Percentiles rank a stretch among this genome's conserved stretches.
These are phyloP conservation scores for Erysimum cheiranthoides DNA, from an alignment of 345 rosid species.

Conservation along the genomic window DNA sequence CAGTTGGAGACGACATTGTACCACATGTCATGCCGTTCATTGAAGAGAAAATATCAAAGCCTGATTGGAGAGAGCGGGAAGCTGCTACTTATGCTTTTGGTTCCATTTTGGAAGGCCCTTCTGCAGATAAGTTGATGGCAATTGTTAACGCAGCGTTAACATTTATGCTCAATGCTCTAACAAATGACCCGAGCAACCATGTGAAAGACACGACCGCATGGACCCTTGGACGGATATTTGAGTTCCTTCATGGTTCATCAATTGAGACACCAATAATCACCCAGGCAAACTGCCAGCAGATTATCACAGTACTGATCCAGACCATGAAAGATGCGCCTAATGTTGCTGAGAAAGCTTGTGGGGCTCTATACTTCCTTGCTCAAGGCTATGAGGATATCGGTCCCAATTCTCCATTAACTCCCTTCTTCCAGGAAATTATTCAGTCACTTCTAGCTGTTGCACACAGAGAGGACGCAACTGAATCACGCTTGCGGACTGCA, in stretches of 20 bases:
- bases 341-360: slow-evolving; percentile 80
- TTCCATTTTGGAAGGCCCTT: slow-evolving; percentile 72
- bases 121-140: slow-evolving; percentile 59
- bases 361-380: slow-evolving; percentile 72
- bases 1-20: slow-evolving; percentile 71
- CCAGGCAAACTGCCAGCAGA: slow-evolving; percentile 76
- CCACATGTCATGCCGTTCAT: slow-evolving; percentile 73
- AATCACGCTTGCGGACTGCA: slow-evolving; percentile 73
- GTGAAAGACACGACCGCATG: slow-evolving; percentile 53
- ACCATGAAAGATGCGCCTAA: slow-evolving; percentile 77
- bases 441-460: slow-evolving; percentile 73
- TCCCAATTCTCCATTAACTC: slow-evolving; percentile 62
- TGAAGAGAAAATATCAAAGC: slow-evolving; percentile 68
- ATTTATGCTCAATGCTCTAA: slow-evolving; percentile 65
- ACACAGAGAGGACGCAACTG: slow-evolving; percentile 79
- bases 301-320: slow-evolving; percentile 71
- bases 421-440: slow-evolving; percentile 76
- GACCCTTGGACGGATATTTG: slow-evolving; percentile 84
- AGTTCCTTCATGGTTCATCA: slow-evolving; percentile 75
- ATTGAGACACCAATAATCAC: slow-evolving; percentile 66
- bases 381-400: slow-evolving; percentile 73
- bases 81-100: slow-evolving; percentile 76
- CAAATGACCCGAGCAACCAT: slow-evolving; percentile 52
- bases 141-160: slow-evolving; percentile 60
- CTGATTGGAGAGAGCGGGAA: slow-evolving; percentile 74